Conservation (phyloP, 2,329 filamentous ascomycete genomes). For the Dryadomyces sulphureus region DNA sequence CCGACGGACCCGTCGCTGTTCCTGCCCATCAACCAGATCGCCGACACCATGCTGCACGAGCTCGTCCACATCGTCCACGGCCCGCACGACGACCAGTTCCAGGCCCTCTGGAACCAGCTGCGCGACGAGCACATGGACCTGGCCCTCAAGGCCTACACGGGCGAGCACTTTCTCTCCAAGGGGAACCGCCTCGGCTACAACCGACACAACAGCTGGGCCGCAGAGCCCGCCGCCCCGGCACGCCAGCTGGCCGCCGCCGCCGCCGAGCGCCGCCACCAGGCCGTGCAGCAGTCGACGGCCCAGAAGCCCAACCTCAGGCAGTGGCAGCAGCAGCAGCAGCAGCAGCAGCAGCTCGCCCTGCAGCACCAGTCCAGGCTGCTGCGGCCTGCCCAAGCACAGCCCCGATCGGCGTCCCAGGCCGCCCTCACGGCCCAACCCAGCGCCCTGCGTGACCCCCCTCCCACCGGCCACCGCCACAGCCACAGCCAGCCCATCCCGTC, state of each 20-base stretch:
- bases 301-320: constrained; percentile 18
- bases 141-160: constrained; percentile 69
- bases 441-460: too few relatives aligned
- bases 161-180: constrained; percentile 70
- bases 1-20: constrained; percentile 62
- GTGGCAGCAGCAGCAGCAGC: constrained; percentile 12
- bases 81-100: constrained; percentile 69
- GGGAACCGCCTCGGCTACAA: constrained; percentile 54
- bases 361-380: constrained; percentile 52
- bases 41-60: constrained; percentile 91
- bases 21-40: constrained; percentile 61
- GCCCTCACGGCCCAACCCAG: too few relatives aligned
- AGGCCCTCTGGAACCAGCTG: constrained; percentile 78
- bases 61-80: constrained; percentile 77
- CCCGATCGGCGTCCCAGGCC: background rate
- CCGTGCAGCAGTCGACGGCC: too few relatives aligned
- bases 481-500: constrained; percentile 18
- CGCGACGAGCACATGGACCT: constrained; percentile 73
- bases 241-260: constrained; percentile 58
- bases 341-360: background rate
- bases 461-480: background rate
- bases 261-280: constrained; percentile 48
- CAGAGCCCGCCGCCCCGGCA: constrained; percentile 51
- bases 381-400: too few relatives aligned
- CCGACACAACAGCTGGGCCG: background rate